These are phyloP conservation scores for Pichia sp. DNA, from an alignment of 1,139 yeast genomes.

Conservation along the genomic window DNA sequence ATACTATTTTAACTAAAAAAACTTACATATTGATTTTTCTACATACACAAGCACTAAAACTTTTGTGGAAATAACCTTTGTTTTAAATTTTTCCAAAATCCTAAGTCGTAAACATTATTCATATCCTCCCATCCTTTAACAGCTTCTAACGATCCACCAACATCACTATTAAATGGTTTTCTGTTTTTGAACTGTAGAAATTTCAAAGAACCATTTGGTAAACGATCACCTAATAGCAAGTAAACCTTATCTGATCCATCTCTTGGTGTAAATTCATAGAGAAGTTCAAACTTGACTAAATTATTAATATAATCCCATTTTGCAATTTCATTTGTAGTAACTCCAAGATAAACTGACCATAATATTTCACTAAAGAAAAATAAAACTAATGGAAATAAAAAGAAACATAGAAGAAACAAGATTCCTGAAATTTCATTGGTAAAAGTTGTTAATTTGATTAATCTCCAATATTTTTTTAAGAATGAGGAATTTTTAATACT, in stretches of 20 bases:
- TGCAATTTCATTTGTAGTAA: slow-evolving; percentile 82
- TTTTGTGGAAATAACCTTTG: slow-evolving; percentile 32
- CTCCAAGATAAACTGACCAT: slow-evolving; percentile 63
- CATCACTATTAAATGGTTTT: slow-evolving; percentile 4
- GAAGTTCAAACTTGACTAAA: slow-evolving; percentile 40
- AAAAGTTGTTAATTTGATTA: slow-evolving; percentile 28
- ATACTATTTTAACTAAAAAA: too few relatives aligned
- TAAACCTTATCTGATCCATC: slow-evolving; percentile 6
- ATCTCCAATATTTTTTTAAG: slow-evolving; percentile 31
- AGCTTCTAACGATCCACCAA: slow-evolving; percentile 13
- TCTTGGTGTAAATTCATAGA: slow-evolving; percentile 32
- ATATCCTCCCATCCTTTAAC: slow-evolving; percentile 44
- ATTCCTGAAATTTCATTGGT: slow-evolving; percentile 44
- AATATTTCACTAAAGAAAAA: slow-evolving; percentile 60
- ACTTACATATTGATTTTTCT: too few relatives aligned
- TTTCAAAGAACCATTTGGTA: background rate
- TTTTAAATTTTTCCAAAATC: slow-evolving; percentile 46
- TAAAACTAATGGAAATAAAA: slow-evolving; percentile 47
- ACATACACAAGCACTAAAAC: background rate
- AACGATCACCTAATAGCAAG: slow-evolving; percentile 7
- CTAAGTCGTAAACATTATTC: slow-evolving; percentile 62
- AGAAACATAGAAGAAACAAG: slow-evolving; percentile 45
- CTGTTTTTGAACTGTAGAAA: slow-evolving; percentile 18
- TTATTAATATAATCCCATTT: slow-evolving; percentile 78
- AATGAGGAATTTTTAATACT: slow-evolving; percentile 10